Evolutionary conservation across 148 eudicot genomes (phyloP).

Genomic region (Salicornia ramosissima): DNA sequence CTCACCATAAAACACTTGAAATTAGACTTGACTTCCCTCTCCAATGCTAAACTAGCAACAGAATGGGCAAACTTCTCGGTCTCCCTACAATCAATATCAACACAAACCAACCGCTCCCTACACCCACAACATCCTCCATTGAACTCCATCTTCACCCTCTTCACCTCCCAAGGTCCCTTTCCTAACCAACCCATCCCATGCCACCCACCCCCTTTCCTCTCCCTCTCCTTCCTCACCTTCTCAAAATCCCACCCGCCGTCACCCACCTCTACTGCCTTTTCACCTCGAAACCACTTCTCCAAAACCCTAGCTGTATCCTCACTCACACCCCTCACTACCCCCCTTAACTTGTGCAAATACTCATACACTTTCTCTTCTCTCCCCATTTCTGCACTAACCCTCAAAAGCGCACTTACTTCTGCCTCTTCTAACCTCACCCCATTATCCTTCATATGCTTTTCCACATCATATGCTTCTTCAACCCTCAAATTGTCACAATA

Average conservation of each 20-base stretch:
- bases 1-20: slow-evolving; percentile 81
- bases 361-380: slow-evolving; percentile 66
- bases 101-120: slow-evolving; percentile 63
- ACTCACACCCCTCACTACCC: slow-evolving; percentile 44
- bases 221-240: slow-evolving; percentile 45
- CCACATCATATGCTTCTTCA: slow-evolving; percentile 68
- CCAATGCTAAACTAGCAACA: slow-evolving; percentile 74
- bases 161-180: slow-evolving; percentile 61
- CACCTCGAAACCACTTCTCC: slow-evolving; percentile 66
- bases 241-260: slow-evolving; percentile 41
- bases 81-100: slow-evolving; percentile 69
- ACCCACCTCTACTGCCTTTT: slow-evolving; percentile 44
- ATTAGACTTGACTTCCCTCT: slow-evolving; percentile 67
- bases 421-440: slow-evolving; percentile 58
- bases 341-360: slow-evolving; percentile 82
- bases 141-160: slow-evolving; percentile 35
- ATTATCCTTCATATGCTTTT: slow-evolving; percentile 45
- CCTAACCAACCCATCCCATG: slow-evolving; percentile 95
- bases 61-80: slow-evolving; percentile 77
- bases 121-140: slow-evolving; percentile 60
- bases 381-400: slow-evolving; percentile 55
- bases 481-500: slow-evolving; percentile 48
- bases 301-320: slow-evolving; percentile 44
- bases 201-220: slow-evolving; percentile 89
- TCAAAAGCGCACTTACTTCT: slow-evolving; percentile 56